Percentiles rank a stretch among this genome's conserved stretches.
phyloP scores from a whole-genome alignment of 257 asterid species.

The Parsonsia alboflavescens region DNA sequence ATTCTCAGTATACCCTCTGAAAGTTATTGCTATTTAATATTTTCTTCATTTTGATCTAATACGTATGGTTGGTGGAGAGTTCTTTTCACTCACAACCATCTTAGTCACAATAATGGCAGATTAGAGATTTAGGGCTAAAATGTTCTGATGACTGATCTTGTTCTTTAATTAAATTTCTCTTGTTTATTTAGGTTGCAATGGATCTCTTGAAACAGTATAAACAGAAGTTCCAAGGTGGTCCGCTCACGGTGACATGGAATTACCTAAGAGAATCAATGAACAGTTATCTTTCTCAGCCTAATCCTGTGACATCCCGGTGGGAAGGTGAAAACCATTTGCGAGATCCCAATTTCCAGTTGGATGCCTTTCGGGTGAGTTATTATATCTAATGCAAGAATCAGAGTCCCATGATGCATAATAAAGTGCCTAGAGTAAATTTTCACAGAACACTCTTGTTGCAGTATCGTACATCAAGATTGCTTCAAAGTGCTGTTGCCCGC shows the following conservation, averaged over 20 bases:
- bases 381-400: neutral
- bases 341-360: constrained; percentile 88
- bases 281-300: constrained; percentile 84
- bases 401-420: neutral
- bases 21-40: too few relatives aligned
- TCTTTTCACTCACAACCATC: neutral
- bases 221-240: constrained; percentile 82
- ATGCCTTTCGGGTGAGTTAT: constrained; percentile 79
- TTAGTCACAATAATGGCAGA: neutral
- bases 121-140: neutral
- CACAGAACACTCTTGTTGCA: constrained; percentile 30
- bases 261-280: constrained; percentile 92
- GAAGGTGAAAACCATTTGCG: constrained; percentile 90
- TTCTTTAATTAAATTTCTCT: constrained; percentile 4
- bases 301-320: constrained; percentile 97
- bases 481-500: constrained; percentile 83
- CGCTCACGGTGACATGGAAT: constrained; percentile 85
- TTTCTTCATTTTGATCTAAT: neutral
- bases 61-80: neutral
- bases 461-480: constrained; percentile 93
- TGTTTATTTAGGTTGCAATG: constrained; percentile 70
- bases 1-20: too few relatives aligned
- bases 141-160: neutral
- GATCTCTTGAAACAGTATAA: constrained; percentile 81
- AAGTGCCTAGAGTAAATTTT: neutral